These are phyloP conservation scores for Willaertia magna DNA, from an alignment of 208 protist species.

Conservation along the genomic window DNA sequence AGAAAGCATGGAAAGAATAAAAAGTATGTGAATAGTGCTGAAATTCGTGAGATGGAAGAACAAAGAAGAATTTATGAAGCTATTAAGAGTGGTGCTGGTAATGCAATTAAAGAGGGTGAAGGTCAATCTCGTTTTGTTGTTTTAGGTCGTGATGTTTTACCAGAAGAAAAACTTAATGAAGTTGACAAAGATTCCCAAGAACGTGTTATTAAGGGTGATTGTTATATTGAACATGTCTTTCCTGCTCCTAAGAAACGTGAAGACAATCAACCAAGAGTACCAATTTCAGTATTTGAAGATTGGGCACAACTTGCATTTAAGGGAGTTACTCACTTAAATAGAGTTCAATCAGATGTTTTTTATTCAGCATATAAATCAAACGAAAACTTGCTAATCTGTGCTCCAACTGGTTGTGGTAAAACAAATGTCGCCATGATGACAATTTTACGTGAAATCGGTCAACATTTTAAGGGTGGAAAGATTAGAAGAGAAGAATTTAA, in stretches of 20 bases:
- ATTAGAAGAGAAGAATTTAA: slow-evolving; percentile 86
- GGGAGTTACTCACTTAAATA: slow-evolving; percentile 77
- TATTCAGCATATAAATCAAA: slow-evolving; percentile 85
- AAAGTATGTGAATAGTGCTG: neutral
- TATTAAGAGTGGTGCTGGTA: neutral
- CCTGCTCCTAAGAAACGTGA: neutral
- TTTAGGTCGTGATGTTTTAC: neutral
- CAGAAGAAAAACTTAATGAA: neutral
- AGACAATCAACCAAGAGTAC: neutral
- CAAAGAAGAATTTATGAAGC: neutral
- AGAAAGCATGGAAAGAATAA: neutral
- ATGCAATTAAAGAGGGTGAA: neutral
- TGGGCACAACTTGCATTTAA: slow-evolving; percentile 73
- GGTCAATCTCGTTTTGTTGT: neutral
- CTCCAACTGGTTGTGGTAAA: slow-evolving; percentile 94
- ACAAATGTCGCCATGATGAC: slow-evolving; percentile 92
- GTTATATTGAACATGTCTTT: neutral
- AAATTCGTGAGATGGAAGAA: neutral
- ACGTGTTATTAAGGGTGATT: neutral
- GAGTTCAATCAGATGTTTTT: slow-evolving; percentile 85
- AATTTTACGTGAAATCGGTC: slow-evolving; percentile 71
- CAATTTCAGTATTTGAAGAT: slow-evolving; percentile 41
- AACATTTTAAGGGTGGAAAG: slow-evolving; percentile 60
- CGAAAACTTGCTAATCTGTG: slow-evolving; percentile 97
- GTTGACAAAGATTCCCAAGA: neutral